Base-by-base conservation (phyloP, 495 filamentous ascomycete species). In the Penicillium longicatenatum region DNA sequence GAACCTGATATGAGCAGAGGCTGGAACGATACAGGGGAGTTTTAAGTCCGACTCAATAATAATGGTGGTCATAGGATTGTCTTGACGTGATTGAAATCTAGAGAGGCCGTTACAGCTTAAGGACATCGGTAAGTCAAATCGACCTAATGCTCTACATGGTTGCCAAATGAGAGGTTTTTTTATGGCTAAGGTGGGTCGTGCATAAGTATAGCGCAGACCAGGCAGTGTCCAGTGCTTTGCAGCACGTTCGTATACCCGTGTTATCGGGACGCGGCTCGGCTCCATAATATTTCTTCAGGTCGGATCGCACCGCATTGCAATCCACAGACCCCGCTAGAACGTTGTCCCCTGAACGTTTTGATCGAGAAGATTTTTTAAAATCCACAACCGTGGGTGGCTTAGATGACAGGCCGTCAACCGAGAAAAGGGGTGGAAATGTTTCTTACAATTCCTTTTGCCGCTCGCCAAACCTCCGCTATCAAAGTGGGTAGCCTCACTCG, bases 251-350 rank as follows among this genome's bases (percentile, higher is more conserved):
- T 16, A n/a, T 4, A 35, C 31, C 31, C 31, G 12, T 35, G 12
- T 14, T 35, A 35, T 14, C 31, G 31, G 31, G 6, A 39, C 4
- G 43, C 20, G 12, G 43, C n/a, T 21, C 52, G 46, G 48, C 45
- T 49, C 61, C 48, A 63, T 16, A 6, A 17, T 63, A 54, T 33
- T 55, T 59, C 57, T 59, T 57, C 57, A 63, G 24, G 44, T 56
- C 61, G 61, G 58, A 54, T 60, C 46, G 30, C 22, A 20, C 58
- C 61, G 50, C 45, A 48, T 24, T 51, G 29, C 47, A 49, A n/a
- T 22, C 41, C 22, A 55, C 33, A 55, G 14, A n/a, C 37, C 35
- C 14, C 26, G 26, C 37, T 16, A 12, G 16, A 39, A 5, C 6
- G n/a, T 39, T 39, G 16, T 3, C 37, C 37, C 37, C 37, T 39